phyloP scores from a whole-genome alignment of 129 eudicot species.

The Sambucus nigra region DNA sequence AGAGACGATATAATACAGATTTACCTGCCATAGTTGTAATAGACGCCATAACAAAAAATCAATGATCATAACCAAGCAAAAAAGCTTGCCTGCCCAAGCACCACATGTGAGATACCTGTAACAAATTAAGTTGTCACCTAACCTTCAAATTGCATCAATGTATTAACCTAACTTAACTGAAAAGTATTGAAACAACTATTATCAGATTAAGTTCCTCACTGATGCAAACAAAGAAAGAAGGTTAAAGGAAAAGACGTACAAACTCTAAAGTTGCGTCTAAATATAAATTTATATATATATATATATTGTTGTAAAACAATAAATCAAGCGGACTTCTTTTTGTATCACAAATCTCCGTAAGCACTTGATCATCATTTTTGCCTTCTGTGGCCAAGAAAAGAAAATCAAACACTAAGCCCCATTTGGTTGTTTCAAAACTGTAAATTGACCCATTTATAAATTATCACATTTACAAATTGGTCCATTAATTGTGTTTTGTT shows the following conservation, averaged over 20 bases:
- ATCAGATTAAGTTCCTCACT: too few relatives aligned
- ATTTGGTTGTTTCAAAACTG: too few relatives aligned
- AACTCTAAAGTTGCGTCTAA: too few relatives aligned
- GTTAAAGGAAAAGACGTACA: too few relatives aligned
- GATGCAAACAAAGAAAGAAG: too few relatives aligned
- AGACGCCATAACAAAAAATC: conserved; percentile 77
- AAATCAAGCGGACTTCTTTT: neutral
- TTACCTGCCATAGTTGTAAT: conserved; percentile 76
- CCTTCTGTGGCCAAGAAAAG: conserved; percentile 4
- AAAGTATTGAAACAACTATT: too few relatives aligned
- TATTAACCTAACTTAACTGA: too few relatives aligned
- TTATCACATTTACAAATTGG: too few relatives aligned
- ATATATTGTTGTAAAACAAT: neutral
- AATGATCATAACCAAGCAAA: conserved; percentile 86
- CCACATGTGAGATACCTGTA: conserved; percentile 92
- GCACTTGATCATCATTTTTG: neutral
- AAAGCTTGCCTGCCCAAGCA: conserved; percentile 97
- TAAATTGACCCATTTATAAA: too few relatives aligned
- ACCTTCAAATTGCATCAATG: neutral
- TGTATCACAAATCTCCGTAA: neutral
- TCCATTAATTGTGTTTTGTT: too few relatives aligned
- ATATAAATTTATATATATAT: too few relatives aligned
- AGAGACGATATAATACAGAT: neutral
- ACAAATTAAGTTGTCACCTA: neutral
- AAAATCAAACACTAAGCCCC: conserved; percentile 2